Base-by-base conservation (phyloP, 805 yeast genomes). In the Debaryomyces tyrocola region DNA sequence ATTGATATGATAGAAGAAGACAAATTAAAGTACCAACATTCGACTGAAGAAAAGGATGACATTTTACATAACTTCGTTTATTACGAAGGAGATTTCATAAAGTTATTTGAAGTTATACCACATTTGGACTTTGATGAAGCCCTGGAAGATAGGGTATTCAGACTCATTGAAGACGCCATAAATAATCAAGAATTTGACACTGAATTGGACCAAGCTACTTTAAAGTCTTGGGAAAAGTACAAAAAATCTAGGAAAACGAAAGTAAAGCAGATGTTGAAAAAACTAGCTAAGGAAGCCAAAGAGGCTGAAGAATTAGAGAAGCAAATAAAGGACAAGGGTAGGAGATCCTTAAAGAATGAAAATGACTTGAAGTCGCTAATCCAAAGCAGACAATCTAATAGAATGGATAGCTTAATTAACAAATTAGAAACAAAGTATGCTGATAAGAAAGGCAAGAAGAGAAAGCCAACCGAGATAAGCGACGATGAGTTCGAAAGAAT, bases 1-100 rank as follows among this genome's bases (percentile, higher is more conserved):
- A 71, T 78, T n/a, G 86, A 83, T 42, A 67, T 75, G 68, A 86
- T 90, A 43, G 87, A 80, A 44, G 80, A 84, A 60, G 96, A 90
- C 62, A 80, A 78, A 52, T 50, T 58, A 24, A 75, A 70, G 41
- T 90, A 90, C 58, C 89, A 85, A 55, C 77, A 73, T 4, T 75
- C 83, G n/a, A 57, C 55, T 4, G 87, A 83, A 53, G 90, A 84
- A 52, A 60, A 57, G 39, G 69, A 67, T 4, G 96, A 90, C 58
- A 74, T 90, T n/a, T 47, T 80, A 37, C 77, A 79, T 39, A 73
- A 77, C 41, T 85, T 85, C 67, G 63, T 71, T 7, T 79, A 73
- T 53, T 74, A 75, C 38, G 75, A 80, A 11, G 96, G 96, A 4
- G 88, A 87, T 55, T 79, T 90, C 55, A 69, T 84, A 39, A 70